A percentile compares a stretch with the other conserved stretches of the same genome.
Evolutionary conservation across 768 basidiomycete species (phyloP).

Genomic region (Hirschioporus abietinus): DNA sequence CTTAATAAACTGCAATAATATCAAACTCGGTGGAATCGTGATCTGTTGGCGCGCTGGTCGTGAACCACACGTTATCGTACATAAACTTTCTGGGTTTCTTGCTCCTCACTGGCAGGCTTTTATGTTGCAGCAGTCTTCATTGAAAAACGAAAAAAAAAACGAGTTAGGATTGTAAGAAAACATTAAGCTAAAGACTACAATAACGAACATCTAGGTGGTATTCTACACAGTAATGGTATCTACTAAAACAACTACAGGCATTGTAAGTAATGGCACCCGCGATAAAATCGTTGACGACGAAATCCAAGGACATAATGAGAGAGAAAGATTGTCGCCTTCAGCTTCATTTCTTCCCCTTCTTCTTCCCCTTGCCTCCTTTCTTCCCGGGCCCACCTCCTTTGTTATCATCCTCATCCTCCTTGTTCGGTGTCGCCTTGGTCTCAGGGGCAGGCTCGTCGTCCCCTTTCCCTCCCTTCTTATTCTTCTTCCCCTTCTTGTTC

Average conservation of each 20-base stretch:
- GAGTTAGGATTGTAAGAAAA: background rate
- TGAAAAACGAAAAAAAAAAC: too few relatives aligned
- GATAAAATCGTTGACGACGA: too few relatives aligned
- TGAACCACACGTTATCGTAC: too few relatives aligned
- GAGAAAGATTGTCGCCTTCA: background rate
- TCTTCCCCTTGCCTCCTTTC: background rate
- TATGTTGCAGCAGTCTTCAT: too few relatives aligned
- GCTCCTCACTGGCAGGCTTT: too few relatives aligned
- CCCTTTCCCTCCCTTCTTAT: background rate
- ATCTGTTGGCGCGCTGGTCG: too few relatives aligned
- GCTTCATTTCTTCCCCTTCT: background rate
- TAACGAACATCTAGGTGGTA: background rate
- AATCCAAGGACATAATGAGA: too few relatives aligned
- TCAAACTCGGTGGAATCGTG: too few relatives aligned
- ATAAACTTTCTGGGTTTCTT: too few relatives aligned
- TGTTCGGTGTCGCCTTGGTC: background rate
- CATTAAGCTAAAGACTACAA: background rate
- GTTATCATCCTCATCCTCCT: background rate
- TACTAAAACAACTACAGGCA: background rate
- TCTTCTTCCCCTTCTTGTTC: background rate
- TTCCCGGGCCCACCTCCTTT: background rate
- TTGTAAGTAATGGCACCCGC: background rate
- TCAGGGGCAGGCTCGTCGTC: background rate
- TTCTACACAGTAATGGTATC: background rate
- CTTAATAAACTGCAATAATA: too few relatives aligned